Percentiles rank a stretch among this genome's conserved stretches.
Evolutionary conservation across 352 stramenopile species (phyloP).

Genomic region (Pythium plurisporium): DNA sequence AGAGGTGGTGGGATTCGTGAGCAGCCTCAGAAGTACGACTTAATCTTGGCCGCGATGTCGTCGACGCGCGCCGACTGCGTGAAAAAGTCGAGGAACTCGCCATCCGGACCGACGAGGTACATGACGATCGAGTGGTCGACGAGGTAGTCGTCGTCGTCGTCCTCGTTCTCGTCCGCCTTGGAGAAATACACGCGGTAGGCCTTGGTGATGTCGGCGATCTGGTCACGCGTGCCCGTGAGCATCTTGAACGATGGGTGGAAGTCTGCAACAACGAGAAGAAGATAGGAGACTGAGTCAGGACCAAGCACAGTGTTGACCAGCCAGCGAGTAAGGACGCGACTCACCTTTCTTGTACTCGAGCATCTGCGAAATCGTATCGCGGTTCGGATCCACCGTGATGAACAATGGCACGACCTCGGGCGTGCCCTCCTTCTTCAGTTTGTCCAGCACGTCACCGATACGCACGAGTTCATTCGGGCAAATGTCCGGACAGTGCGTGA

Average conservation of each 20-base stretch:
- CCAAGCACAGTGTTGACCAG: too few species aligned
- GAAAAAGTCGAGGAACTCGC: slow-evolving; percentile 99
- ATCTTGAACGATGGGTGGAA: slow-evolving; percentile 87
- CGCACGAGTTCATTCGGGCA: slow-evolving; percentile 99
- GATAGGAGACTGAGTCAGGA: too few species aligned
- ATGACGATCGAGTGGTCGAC: slow-evolving; percentile 99
- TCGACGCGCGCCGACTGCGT: slow-evolving; percentile 95
- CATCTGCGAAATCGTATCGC: slow-evolving; percentile 96
- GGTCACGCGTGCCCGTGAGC: slow-evolving; percentile 91
- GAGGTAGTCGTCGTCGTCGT: slow-evolving; percentile 98
- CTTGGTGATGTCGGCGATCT: slow-evolving; percentile 96
- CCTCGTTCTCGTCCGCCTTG: slow-evolving; percentile 93
- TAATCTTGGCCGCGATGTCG: slow-evolving; percentile 95
- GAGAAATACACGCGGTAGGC: slow-evolving; percentile 99
- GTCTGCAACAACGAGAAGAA: too few species aligned
- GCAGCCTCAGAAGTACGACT: slow-evolving; percentile 51
- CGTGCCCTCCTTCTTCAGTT: slow-evolving; percentile 63
- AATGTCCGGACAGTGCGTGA: slow-evolving; percentile 99
- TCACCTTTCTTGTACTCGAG: slow-evolving; percentile 91
- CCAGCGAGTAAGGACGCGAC: too few species aligned
- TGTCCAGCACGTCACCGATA: slow-evolving; percentile 94
- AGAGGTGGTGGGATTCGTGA: neutral
- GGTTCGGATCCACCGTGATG: slow-evolving; percentile 96
- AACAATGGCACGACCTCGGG: slow-evolving; percentile 91
- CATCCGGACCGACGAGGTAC: slow-evolving; percentile 96